phyloP scores from a whole-genome alignment of 169 alveolate species.

The Theileria orientalis region DNA sequence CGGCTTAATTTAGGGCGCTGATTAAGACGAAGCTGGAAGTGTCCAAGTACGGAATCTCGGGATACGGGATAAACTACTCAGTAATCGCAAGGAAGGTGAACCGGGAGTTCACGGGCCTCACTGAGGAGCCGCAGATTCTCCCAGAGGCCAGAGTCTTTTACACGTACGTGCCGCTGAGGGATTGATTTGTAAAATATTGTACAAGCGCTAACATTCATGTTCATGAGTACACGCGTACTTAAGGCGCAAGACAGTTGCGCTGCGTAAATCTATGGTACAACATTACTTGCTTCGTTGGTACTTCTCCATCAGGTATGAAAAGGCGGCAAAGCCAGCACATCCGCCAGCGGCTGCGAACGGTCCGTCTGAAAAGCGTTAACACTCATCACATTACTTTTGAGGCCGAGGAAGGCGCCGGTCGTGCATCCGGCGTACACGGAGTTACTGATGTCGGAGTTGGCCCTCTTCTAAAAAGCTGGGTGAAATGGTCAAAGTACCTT shows the following conservation, averaged over 20 bases:
- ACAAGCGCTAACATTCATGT: background rate
- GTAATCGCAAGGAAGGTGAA: conserved; percentile 27
- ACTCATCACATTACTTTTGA: conserved; percentile 53
- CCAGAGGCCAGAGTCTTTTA: conserved; percentile 29
- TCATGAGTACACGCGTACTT: background rate
- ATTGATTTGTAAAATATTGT: background rate
- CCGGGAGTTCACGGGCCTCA: conserved; percentile 20
- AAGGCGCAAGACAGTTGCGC: background rate
- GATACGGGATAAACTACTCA: conserved; percentile 55
- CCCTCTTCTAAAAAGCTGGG: conserved; percentile 29
- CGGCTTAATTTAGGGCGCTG: conserved; percentile 43
- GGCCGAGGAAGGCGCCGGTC: conserved; percentile 74
- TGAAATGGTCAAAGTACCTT: conserved; percentile 30
- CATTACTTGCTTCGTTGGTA: conserved; percentile 30
- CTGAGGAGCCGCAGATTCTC: conserved; percentile 19
- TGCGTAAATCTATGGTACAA: background rate
- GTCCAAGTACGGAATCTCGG: conserved; percentile 44
- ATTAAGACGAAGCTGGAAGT: conserved; percentile 18
- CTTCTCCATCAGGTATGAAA: conserved; percentile 69
- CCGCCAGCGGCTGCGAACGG: conserved; percentile 69
- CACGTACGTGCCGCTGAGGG: conserved; percentile 27
- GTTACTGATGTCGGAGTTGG: conserved; percentile 66
- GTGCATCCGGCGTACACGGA: conserved; percentile 78
- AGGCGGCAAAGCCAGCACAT: conserved; percentile 77
- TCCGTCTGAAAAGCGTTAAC: conserved; percentile 26